Evolutionary conservation across 106 monocot genomes (phyloP), one percentile per base, ranked within the genome.

Genomic region (Gastrodia elata): DNA sequence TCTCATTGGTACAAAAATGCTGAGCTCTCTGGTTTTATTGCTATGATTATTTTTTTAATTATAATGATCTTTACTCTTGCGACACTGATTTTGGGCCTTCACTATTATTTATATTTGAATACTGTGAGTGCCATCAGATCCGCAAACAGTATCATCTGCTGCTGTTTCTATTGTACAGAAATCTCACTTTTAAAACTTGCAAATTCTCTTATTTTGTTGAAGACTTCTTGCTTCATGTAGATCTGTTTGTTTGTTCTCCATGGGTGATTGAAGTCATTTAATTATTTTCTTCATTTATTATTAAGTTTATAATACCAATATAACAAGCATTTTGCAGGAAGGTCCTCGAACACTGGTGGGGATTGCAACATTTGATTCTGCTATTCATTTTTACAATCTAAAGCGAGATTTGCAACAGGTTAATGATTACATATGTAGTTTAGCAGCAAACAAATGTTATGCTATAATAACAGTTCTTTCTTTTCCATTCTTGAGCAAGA

Each of bases 361-460:
- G 4, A 70, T 98, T 83, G 97, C 93, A 65, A 93, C 97, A 36
- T 98, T 86, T 87, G 97, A 98, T 78, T 98, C 90, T 22, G 77
- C 88, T 57, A 88, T 98, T 85, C 97, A 98, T 88, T 98, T 98
- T 71, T 98, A 93, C 84, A 98, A 86, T 83, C 77, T 98, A 16
- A 90, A 86, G 74, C 80, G 86, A 42, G 86, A 77, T 78, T 79
- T 80, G 26, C 97, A 98, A 57, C 97, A 93, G 93, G 97, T 98
- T 75, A 34, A 20, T 27, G 37, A 6, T 67, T 8, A 35, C 13
- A 64, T 67, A 18, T 32, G 26, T 1, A 61, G 30, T 61, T 61
- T 61, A 61, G 28, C 26, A 30, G 30, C 30, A 11, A 10, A 22
- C 18, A 52, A 6, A 13, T 18, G 8, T 30, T 26, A 2, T 30